Evolutionary conservation across 2,329 filamentous ascomycete genomes (phyloP).

Genomic region (Chaetomiaceae sp.): DNA sequence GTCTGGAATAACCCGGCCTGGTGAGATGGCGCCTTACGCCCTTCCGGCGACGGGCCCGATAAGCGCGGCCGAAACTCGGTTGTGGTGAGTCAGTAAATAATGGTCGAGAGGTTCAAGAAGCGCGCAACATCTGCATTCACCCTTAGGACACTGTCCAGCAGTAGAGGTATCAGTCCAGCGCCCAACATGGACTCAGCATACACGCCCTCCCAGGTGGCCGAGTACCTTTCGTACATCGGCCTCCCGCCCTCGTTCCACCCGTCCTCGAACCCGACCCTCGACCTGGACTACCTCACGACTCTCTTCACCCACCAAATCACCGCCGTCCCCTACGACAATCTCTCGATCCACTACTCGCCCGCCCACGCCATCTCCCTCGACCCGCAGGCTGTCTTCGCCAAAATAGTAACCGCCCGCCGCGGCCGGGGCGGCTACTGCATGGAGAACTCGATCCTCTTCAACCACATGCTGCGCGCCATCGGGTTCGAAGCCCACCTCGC

Average conservation of each 20-base stretch:
- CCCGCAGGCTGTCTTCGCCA: constrained; percentile 45
- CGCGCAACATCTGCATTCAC: background rate
- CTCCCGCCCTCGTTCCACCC: constrained; percentile 23
- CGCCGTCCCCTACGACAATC: constrained; percentile 53
- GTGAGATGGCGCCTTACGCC: constrained; percentile 12
- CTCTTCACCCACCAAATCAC: constrained; percentile 41
- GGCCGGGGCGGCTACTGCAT: constrained; percentile 58
- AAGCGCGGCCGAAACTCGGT: background rate
- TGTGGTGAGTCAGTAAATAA: constrained; percentile 5
- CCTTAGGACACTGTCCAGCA: background rate
- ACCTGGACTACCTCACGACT: constrained; percentile 33
- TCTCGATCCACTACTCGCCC: constrained; percentile 48
- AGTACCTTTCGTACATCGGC: constrained; percentile 26
- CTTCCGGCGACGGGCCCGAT: constrained; percentile 11
- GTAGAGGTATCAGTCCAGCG: background rate
- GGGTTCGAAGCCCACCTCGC: constrained; percentile 34
- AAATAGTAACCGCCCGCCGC: constrained; percentile 41
- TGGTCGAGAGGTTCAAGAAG: background rate
- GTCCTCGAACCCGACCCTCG: constrained; percentile 17
- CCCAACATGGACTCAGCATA: constrained; percentile 18
- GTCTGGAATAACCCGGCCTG: background rate
- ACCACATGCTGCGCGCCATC: constrained; percentile 26
- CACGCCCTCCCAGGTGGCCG: constrained; percentile 18
- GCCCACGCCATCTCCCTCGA: constrained; percentile 39
- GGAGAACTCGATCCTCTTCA: constrained; percentile 52